A percentile compares a stretch with the other conserved stretches of the same genome.
These are phyloP conservation scores for Paxillus ammoniavirescens DNA, from an alignment of 768 basidiomycete genomes.

Conservation along the genomic window DNA sequence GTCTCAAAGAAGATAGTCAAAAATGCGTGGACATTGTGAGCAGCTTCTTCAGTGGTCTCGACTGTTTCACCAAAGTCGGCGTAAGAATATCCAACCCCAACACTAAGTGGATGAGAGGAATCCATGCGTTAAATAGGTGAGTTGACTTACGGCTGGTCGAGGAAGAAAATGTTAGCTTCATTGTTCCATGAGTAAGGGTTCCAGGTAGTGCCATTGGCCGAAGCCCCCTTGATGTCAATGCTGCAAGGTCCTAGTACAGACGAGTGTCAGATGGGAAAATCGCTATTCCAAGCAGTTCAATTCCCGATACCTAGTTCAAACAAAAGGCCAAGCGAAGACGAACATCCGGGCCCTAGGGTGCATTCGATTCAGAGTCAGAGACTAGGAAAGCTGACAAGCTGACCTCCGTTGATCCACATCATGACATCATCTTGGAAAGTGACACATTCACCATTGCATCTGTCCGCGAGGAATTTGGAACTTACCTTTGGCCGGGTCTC, in stretches of 20 bases:
- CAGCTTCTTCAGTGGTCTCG: constrained; percentile 78
- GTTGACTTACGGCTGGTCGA: constrained; percentile 55
- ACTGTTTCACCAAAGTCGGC: constrained; percentile 67
- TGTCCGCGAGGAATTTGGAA: neutral
- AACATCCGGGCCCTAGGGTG: constrained; percentile 54
- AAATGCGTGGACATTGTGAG: constrained; percentile 73
- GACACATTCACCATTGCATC: neutral
- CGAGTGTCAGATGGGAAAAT: constrained; percentile 29
- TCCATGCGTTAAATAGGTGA: neutral
- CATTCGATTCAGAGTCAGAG: neutral
- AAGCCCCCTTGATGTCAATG: constrained; percentile 57
- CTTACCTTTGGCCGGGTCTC: constrained; percentile 39
- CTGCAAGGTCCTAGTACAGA: constrained; percentile 48
- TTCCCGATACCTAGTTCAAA: constrained; percentile 49
- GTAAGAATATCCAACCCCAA: constrained; percentile 72
- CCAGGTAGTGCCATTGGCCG: constrained; percentile 59
- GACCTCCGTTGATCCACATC: constrained; percentile 71
- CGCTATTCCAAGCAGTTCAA: neutral
- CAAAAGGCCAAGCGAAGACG: constrained; percentile 53
- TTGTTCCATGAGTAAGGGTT: constrained; percentile 67
- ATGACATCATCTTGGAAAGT: constrained; percentile 51
- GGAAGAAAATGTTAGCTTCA: constrained; percentile 68
- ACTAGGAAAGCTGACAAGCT: constrained; percentile 17
- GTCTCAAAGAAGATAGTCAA: constrained; percentile 78
- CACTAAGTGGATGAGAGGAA: constrained; percentile 32